Conservation (phyloP, 2,329 filamentous ascomycete genomes). For the Parascedosporium putredinis region DNA sequence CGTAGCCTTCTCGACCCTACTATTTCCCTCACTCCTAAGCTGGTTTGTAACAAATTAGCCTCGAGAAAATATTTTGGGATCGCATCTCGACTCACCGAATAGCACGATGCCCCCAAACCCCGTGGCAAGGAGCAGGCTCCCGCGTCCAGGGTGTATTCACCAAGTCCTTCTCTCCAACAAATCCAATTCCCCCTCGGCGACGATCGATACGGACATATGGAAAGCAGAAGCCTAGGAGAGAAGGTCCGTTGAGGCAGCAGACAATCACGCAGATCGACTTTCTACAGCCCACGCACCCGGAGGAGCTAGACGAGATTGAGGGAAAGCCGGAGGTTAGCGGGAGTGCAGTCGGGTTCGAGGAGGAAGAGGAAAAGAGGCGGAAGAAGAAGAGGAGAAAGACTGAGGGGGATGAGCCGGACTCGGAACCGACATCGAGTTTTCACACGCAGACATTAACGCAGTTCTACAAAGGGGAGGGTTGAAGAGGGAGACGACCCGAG, state of each 20-base stretch:
- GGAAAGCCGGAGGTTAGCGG: conserved; percentile 12
- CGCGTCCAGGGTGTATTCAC: conserved; percentile 27
- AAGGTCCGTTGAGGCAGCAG: conserved; percentile 24
- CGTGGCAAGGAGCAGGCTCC: conserved; percentile 25
- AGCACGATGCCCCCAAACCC: conserved; percentile 25
- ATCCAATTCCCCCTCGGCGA: conserved; percentile 24
- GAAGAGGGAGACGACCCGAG: conserved; percentile 8
- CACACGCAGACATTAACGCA: conserved; percentile 34
- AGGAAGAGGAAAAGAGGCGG: conserved; percentile 17
- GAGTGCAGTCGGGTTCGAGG: neutral
- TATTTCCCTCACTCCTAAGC: too few relatives aligned
- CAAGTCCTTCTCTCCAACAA: conserved; percentile 26
- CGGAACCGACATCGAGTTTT: conserved; percentile 19
- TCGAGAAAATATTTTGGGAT: neutral
- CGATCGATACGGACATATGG: conserved; percentile 25
- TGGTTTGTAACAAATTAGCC: too few relatives aligned
- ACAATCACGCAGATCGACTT: conserved; percentile 33
- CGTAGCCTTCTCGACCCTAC: too few relatives aligned
- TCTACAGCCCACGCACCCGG: conserved; percentile 19
- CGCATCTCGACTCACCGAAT: neutral
- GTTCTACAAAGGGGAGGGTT: conserved; percentile 18
- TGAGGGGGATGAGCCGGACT: conserved; percentile 16
- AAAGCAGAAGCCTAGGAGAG: conserved; percentile 12
- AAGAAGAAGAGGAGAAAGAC: conserved; percentile 17
- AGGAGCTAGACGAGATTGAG: conserved; percentile 18